Evolutionary conservation across 2,329 filamentous ascomycete genomes (phyloP).

Genomic region (Cercospora zeina): DNA sequence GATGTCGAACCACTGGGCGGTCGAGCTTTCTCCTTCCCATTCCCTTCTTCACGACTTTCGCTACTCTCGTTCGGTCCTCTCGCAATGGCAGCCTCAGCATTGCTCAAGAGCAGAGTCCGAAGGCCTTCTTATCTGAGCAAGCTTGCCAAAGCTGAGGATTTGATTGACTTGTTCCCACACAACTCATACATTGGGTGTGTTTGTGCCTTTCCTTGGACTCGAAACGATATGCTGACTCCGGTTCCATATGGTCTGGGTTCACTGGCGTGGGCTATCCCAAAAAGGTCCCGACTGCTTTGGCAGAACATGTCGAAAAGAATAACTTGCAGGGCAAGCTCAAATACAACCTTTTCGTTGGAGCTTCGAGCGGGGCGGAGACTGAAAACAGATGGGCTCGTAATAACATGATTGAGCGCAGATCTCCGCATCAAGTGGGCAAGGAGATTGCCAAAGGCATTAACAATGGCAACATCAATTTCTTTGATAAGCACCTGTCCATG

Average conservation of each 20-base stretch:
- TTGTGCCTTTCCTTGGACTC: not conserved
- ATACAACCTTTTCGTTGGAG: constrained; percentile 85
- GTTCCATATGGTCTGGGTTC: constrained; percentile 71
- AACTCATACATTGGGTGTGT: constrained; percentile 71
- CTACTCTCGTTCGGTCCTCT: not conserved
- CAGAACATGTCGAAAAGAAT: constrained; percentile 87
- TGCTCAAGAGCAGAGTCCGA: constrained; percentile 72
- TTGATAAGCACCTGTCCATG: constrained; percentile 92
- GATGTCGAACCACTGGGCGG: not conserved
- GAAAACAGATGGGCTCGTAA: constrained; percentile 87
- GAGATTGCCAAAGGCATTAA: constrained; percentile 89
- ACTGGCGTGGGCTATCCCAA: constrained; percentile 69
- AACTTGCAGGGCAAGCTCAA: constrained; percentile 78
- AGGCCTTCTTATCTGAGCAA: constrained; percentile 78
- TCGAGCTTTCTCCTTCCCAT: not conserved
- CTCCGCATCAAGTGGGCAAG: constrained; percentile 88
- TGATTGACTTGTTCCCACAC: constrained; percentile 79
- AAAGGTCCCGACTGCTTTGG: constrained; percentile 78
- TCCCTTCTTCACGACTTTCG: not conserved
- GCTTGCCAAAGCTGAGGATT: constrained; percentile 74
- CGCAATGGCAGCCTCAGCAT: constrained; percentile 51
- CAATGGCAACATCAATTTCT: constrained; percentile 83
- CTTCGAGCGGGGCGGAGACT: constrained; percentile 85
- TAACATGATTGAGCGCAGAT: constrained; percentile 85
- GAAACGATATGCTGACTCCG: not conserved